A percentile compares a stretch with the other conserved stretches of the same genome.
Conservation (phyloP, 306 rosid genomes). For the Acmispon strigosus region DNA sequence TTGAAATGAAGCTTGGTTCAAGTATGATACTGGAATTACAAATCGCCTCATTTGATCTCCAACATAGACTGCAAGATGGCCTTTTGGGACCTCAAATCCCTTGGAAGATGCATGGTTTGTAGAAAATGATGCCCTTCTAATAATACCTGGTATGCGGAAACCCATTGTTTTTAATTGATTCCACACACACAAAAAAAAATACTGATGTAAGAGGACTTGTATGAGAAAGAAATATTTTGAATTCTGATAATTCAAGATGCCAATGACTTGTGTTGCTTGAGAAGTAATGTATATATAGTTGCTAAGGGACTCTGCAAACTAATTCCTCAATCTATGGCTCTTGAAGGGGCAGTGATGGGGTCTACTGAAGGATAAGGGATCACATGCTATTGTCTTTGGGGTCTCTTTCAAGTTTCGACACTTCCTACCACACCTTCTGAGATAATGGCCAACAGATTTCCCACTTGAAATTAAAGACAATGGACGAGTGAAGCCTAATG, state of each 20-base stretch:
- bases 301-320: not conserved
- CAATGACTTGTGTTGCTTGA: constrained; percentile 3
- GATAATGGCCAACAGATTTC: not conserved
- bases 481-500: not conserved
- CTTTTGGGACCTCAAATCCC: constrained; percentile 32
- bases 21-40: constrained; percentile 10
- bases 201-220: not conserved
- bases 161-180: constrained; percentile 15
- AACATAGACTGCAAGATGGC: constrained; percentile 22
- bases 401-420: not conserved
- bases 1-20: constrained; percentile 25
- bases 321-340: not conserved
- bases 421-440: not conserved
- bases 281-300: constrained; percentile 18
- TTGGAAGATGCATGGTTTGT: not conserved
- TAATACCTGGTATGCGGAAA: constrained; percentile 13
- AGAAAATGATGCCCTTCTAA: constrained; percentile 10
- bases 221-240: not conserved
- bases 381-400: constrained; percentile 25
- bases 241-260: not conserved
- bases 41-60: constrained; percentile 15
- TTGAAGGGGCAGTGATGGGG: not conserved
- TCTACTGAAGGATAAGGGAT: not conserved
- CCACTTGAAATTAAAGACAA: not conserved
- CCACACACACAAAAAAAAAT: not conserved